Percentiles rank a stretch among this genome's conserved stretches.
Evolutionary conservation across 495 filamentous ascomycete species (phyloP).

Genomic region (Poronia punctata): DNA sequence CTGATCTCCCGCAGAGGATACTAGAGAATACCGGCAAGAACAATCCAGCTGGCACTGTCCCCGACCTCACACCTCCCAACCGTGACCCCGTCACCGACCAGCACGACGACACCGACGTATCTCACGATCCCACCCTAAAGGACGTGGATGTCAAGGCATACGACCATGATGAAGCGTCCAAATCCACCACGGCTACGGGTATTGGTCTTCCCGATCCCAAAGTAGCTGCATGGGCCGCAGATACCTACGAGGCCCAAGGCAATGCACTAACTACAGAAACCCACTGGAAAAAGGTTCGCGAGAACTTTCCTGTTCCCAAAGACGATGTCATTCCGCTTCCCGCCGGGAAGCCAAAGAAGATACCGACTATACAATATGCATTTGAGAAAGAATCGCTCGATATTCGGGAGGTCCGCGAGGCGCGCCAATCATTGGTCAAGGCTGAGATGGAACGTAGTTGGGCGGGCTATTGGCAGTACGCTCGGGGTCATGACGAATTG

Average conservation of each 20-base stretch:
- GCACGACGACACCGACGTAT: conserved; percentile 6
- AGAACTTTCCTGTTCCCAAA: conserved; percentile 66
- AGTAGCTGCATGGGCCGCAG: conserved; percentile 23
- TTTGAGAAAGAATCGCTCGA: conserved; percentile 57
- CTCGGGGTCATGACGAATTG: conserved; percentile 82
- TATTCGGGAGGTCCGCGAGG: conserved; percentile 54
- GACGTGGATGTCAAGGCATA: conserved; percentile 29
- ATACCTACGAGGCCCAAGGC: conserved; percentile 4
- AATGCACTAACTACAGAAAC: conserved; percentile 26
- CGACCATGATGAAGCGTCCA: conserved; percentile 35
- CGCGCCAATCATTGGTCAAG: conserved; percentile 63
- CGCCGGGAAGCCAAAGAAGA: conserved; percentile 55
- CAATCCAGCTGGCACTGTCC: conserved; percentile 23
- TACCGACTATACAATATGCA: conserved; percentile 69
- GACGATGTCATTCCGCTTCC: conserved; percentile 70
- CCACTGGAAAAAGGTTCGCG: conserved; percentile 65
- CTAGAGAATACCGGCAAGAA: conserved; percentile 14
- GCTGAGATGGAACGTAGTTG: conserved; percentile 72
- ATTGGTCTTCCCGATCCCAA: conserved; percentile 31
- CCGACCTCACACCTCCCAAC: conserved; percentile 29
- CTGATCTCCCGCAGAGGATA: conserved; percentile 10
- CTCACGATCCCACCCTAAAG: conserved; percentile 3
- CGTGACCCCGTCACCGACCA: conserved; percentile 7
- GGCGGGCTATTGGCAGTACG: conserved; percentile 74
- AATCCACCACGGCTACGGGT: conserved; percentile 19